Percentiles rank a stretch among this genome's conserved stretches.
Evolutionary conservation across 441 rosid species (phyloP).

Genomic region (Metrosideros polymorpha): DNA sequence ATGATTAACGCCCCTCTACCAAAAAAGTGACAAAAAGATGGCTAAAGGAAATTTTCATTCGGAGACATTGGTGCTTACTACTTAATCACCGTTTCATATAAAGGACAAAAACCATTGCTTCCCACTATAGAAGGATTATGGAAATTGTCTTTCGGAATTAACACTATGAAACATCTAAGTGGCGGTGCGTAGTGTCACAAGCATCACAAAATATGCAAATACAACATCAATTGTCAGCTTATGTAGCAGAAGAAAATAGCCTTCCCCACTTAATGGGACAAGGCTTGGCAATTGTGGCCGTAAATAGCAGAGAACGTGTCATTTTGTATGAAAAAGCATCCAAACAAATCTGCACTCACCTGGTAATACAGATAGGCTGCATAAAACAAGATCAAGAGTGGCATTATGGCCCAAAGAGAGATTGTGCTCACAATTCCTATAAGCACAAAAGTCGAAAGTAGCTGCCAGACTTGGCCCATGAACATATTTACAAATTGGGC

Average conservation of each 20-base stretch:
- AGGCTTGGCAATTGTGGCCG: neutral
- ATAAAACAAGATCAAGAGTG: conserved; percentile 86
- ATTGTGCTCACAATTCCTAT: conserved; percentile 96
- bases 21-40: neutral
- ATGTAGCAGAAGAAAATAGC: neutral
- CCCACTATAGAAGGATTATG: neutral
- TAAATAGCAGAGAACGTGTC: neutral
- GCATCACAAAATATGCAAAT: neutral
- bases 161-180: neutral
- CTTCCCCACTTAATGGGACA: neutral
- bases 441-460: conserved; percentile 84
- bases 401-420: conserved; percentile 99
- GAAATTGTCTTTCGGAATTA: neutral
- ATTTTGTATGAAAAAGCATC: neutral
- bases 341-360: conserved; percentile 32
- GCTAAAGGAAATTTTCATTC: neutral
- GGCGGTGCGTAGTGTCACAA: neutral
- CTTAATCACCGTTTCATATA: neutral
- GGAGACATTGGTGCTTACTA: neutral
- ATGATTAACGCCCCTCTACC: neutral
- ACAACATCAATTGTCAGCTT: neutral
- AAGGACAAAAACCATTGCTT: neutral
- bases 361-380: conserved; percentile 93
- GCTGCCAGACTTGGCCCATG: conserved; percentile 74
- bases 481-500: conserved; percentile 78